Conservation (phyloP, 305 asterid genomes). For the Caryopteris hybrid region DNA sequence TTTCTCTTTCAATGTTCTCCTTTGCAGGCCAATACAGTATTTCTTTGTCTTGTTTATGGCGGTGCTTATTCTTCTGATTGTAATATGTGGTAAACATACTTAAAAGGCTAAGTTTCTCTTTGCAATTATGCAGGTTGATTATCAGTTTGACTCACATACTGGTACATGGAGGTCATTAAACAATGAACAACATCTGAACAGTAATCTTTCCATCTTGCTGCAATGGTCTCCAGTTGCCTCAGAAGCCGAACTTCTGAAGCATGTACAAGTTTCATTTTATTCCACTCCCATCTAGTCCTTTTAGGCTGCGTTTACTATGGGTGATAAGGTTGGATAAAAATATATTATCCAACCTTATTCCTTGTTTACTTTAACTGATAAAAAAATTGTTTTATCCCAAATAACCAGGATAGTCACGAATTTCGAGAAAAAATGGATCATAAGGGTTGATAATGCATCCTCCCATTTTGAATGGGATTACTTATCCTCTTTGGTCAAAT, state of each 20-base stretch:
- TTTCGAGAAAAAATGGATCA: no score
- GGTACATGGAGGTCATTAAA: conserved; percentile 52
- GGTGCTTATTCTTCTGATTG: conserved; percentile 4
- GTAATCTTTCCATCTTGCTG: conserved; percentile 64
- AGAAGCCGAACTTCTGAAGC: conserved; percentile 74
- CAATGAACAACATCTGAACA: conserved; percentile 37
- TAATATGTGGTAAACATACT: conserved; percentile 7
- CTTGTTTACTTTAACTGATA: no score
- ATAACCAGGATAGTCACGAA: no score
- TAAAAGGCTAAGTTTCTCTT: conserved; percentile 9
- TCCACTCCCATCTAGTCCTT: neutral
- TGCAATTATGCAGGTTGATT: conserved; percentile 63
- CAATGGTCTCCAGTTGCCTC: conserved; percentile 84
- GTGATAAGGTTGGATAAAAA: no score
- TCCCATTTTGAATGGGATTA: no score
- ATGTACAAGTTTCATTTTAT: conserved; percentile 26
- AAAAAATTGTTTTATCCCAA: no score
- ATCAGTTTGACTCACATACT: conserved; percentile 40
- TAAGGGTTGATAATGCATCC: no score
- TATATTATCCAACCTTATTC: no score
- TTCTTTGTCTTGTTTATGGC: neutral
- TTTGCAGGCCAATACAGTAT: neutral
- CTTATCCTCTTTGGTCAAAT: no score
- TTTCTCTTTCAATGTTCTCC: conserved; percentile 5
- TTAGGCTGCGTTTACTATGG: no score